A percentile compares a stretch with the other conserved stretches of the same genome.
Evolutionary conservation across 352 stramenopile genomes (phyloP).

Genomic region (Pythium myriotylum): DNA sequence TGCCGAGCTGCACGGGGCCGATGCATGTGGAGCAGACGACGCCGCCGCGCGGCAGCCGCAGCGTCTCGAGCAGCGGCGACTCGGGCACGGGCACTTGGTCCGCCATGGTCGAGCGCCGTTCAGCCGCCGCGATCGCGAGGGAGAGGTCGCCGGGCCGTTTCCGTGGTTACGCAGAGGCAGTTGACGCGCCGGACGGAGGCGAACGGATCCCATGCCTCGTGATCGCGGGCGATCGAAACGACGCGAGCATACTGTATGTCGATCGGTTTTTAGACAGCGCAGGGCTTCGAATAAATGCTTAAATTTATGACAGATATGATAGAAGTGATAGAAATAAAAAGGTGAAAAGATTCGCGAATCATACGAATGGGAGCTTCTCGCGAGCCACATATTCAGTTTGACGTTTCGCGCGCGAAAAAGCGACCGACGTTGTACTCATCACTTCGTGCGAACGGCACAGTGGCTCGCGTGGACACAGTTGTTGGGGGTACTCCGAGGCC

Average conservation of each 20-base stretch:
- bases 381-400: too few relatives aligned
- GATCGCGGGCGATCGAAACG: too few relatives aligned
- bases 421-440: too few relatives aligned
- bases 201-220: not conserved
- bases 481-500: too few relatives aligned
- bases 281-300: not conserved
- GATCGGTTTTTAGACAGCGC: not conserved
- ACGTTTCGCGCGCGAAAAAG: too few relatives aligned
- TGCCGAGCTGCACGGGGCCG: conserved; percentile 89
- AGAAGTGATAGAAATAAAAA: too few relatives aligned
- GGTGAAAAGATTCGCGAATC: too few relatives aligned
- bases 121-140: not conserved
- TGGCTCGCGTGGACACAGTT: too few relatives aligned
- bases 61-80: conserved; percentile 52
- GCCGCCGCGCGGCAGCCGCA: conserved; percentile 73
- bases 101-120: not conserved
- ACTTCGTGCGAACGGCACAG: too few relatives aligned
- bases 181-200: conserved; percentile 5
- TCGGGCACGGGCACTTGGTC: conserved; percentile 12
- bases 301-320: too few relatives aligned
- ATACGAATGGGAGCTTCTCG: too few relatives aligned
- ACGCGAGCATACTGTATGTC: too few relatives aligned
- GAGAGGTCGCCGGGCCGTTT: conserved; percentile 3
- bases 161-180: conserved; percentile 18
- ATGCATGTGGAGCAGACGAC: conserved; percentile 80